Base-by-base conservation (phyloP, 2,329 filamentous ascomycete species). In the Nectriaceae sp. region DNA sequence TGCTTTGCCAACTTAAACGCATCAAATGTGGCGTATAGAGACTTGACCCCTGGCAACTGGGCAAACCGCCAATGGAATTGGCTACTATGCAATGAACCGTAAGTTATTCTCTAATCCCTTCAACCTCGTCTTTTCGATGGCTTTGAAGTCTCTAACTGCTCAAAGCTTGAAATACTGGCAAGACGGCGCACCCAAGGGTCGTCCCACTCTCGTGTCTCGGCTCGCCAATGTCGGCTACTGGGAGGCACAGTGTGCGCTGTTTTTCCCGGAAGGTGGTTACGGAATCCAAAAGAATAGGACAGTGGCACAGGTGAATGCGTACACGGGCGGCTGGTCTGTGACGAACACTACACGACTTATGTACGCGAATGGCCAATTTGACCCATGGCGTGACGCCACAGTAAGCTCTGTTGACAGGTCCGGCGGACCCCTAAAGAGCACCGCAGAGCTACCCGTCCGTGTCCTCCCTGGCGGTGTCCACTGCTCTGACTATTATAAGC, bases 11-110 rank as follows among this genome's bases (percentile, higher is more conserved):
- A 74, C 2, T 74, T 82, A 62, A 75, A 84, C 55, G 53, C 68
- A 5, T 70, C 67, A 18, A 79, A 69, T 51, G 69, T 75, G 0
- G 53, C 78, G 3, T 85, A 71, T 65, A 78, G 74, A 4, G 78
- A 85, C 60, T 65, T 60, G 16, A 68, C 65, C 2, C 66, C 78
- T 4, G 54, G 53, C 41, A 84, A 84, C 60, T 45, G 58, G 0
- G 56, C 69, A 16, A 71, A 79, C 54, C 67, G 79, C 0, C 78
- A 82, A 52, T 86, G 80, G 81, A 62, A 71, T 6, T 86, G 82
- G 82, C 74, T 84, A 65, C 70, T 75, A 2, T 85, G 83, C 71
- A 85, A 85, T 60, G 79, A 85, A 62, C 81, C 82, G n/a, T 49
- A 41, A n/a, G 39, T 49, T 18, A 53, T 40, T n/a, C 76, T 81